Conservation (phyloP, 495 filamentous ascomycete species). For the Echria macrotheca region DNA sequence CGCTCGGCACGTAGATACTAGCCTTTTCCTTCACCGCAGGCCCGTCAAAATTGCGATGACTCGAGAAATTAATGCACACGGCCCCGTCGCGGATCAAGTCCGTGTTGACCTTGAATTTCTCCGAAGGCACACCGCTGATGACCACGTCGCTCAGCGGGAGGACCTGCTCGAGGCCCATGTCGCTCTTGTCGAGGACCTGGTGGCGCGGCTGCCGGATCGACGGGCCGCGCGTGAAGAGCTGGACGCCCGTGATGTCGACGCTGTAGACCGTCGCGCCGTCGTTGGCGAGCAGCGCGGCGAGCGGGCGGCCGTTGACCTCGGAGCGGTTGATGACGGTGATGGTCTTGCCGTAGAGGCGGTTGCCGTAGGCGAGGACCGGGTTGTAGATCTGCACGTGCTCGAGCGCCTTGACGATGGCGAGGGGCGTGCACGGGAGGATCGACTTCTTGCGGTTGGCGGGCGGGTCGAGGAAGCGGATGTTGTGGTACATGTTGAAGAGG, state of each 20-base stretch:
- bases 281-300: conserved; percentile 93
- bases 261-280: conserved; percentile 94
- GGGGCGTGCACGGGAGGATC: conserved; percentile 89
- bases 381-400: conserved; percentile 96
- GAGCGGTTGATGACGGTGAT: conserved; percentile 93
- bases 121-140: conserved; percentile 84
- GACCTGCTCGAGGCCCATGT: conserved; percentile 69
- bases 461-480: conserved; percentile 85
- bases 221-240: conserved; percentile 81
- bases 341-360: conserved; percentile 82
- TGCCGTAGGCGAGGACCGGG: conserved; percentile 88
- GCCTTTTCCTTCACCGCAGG: conserved; percentile 85
- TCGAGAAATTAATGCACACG: conserved; percentile 96
- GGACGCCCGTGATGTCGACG: conserved; percentile 87
- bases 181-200: conserved; percentile 73
- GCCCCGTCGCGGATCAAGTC: conserved; percentile 78
- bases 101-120: conserved; percentile 81
- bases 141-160: conserved; percentile 87
- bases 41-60: conserved; percentile 84
- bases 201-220: conserved; percentile 78
- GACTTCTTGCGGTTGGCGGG: conserved; percentile 73
- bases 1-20: conserved; percentile 93
- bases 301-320: conserved; percentile 89
- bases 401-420: conserved; percentile 93
- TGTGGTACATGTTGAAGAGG: conserved; percentile 99